phyloP scores from a whole-genome alignment of 2,329 filamentous ascomycete species.

The Clarireedia monteithiana region DNA sequence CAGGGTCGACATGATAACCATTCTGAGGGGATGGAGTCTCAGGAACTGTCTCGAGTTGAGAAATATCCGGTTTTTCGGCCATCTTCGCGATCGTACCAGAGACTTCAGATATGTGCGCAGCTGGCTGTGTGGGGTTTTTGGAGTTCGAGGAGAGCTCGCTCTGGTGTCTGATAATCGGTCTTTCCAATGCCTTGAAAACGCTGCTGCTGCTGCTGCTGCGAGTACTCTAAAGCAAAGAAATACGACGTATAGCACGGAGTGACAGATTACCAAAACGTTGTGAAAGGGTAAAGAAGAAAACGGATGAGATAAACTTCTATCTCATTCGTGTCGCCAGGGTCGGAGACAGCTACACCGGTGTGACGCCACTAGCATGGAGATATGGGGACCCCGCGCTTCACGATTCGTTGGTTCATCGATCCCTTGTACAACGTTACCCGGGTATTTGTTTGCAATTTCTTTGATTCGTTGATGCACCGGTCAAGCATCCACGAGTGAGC shows the following conservation, averaged over 20 bases:
- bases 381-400: slow-evolving; percentile 1
- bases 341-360: too few species aligned
- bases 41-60: not conserved
- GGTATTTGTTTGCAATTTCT: too few species aligned
- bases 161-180: too few species aligned
- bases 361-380: not conserved
- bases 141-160: too few species aligned
- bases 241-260: not conserved
- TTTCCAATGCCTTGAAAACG: too few species aligned
- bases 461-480: not conserved
- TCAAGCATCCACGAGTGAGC: not conserved
- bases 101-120: too few species aligned
- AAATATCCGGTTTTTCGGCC: not conserved
- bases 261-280: not conserved
- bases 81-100: not conserved
- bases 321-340: too few species aligned
- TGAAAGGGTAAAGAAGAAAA: not conserved
- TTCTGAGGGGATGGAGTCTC: not conserved
- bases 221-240: too few species aligned
- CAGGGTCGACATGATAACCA: slow-evolving; percentile 1
- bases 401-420: not conserved
- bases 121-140: too few species aligned
- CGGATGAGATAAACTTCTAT: not conserved
- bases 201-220: too few species aligned
- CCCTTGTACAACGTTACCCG: not conserved